Evolutionary conservation across 148 eudicot genomes (phyloP), one percentile per base, ranked within the genome.

Genomic region (Drosera capensis): DNA sequence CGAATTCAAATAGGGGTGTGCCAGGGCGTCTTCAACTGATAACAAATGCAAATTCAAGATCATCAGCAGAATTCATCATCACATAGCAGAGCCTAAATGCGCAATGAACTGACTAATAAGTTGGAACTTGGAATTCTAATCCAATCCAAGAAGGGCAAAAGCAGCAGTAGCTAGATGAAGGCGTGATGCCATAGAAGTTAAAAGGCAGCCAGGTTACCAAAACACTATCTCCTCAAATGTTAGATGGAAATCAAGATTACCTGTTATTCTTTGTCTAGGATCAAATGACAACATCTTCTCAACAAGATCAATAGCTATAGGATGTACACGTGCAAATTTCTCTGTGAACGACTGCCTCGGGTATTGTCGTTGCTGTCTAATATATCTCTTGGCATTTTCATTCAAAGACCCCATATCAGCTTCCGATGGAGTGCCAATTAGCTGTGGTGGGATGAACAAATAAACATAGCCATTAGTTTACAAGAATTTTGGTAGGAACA

Each of bases 221-320:
- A n/a, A n/a, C n/a, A n/a, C n/a, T n/a, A n/a, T n/a, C 42, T 1
- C 5, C 34, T 48, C 20, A 8, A 13, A 24, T 15, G 26, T 16
- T 14, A 26, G 12, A 22, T 14, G 31, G 5, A 28, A 36, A 12
- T 1, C 25, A 40, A 20, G 36, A 45, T 56, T 52, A 87, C 96
- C 96, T 54, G 96, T 87, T 48, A 87, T 71, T 71, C 96, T 74
- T 60, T 63, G 69, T 60, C 96, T 70, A 35, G 96, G 96, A 57
- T 87, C 96, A 64, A 87, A 87, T 43, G 94, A 79, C 52, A 87
- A 71, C 96, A 87, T 87, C 71, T 72, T 87, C 47, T 87, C 96
- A 62, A 83, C 58, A 38, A 87, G 94, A 77, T 87, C 96, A 52
- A 87, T 77, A 45, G 96, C 96, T 47, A 70, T 54, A 56, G 94